These are phyloP conservation scores for Ogataea nitratoaversa DNA, from an alignment of 805 yeast species.

Conservation along the genomic window DNA sequence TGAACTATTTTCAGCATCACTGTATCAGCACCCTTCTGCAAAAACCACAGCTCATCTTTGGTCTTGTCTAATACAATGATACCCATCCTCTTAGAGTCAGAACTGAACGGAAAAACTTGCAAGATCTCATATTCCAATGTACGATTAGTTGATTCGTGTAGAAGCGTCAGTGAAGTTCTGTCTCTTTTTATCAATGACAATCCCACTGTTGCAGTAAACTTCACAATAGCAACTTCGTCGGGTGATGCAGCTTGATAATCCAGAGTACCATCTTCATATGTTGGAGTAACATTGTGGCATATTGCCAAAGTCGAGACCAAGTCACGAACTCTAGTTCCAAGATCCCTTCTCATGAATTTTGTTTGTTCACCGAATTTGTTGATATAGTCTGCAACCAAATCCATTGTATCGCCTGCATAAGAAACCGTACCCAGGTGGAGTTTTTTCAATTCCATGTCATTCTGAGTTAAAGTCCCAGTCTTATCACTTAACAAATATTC, in stretches of 20 bases:
- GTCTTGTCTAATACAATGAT: slow-evolving; percentile 63
- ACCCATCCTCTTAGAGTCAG: slow-evolving; percentile 97
- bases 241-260: slow-evolving; percentile 98
- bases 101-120: slow-evolving; percentile 88
- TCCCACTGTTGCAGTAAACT: slow-evolving; percentile 85
- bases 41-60: slow-evolving; percentile 74
- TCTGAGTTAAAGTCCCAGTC: slow-evolving; percentile 96
- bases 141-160: slow-evolving; percentile 56
- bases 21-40: slow-evolving; percentile 94
- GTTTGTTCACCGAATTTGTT: slow-evolving; percentile 28
- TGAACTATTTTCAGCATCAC: slow-evolving; percentile 85
- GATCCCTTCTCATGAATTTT: slow-evolving; percentile 53
- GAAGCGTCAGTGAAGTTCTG: slow-evolving; percentile 63
- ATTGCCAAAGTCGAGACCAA: slow-evolving; percentile 77
- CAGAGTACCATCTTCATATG: slow-evolving; percentile 68
- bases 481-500: slow-evolving; percentile 91
- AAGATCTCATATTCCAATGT: slow-evolving; percentile 59
- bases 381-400: slow-evolving; percentile 73
- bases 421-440: slow-evolving; percentile 90
- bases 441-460: slow-evolving; percentile 95
- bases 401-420: slow-evolving; percentile 89
- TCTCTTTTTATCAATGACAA: slow-evolving; percentile 78
- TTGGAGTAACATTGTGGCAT: slow-evolving; percentile 98
- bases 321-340: slow-evolving; percentile 73
- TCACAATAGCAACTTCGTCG: slow-evolving; percentile 95